Evolutionary conservation across 305 asterid genomes (phyloP), one percentile per base, ranked within the genome.

Genomic region (Fraxinus platypoda): DNA sequence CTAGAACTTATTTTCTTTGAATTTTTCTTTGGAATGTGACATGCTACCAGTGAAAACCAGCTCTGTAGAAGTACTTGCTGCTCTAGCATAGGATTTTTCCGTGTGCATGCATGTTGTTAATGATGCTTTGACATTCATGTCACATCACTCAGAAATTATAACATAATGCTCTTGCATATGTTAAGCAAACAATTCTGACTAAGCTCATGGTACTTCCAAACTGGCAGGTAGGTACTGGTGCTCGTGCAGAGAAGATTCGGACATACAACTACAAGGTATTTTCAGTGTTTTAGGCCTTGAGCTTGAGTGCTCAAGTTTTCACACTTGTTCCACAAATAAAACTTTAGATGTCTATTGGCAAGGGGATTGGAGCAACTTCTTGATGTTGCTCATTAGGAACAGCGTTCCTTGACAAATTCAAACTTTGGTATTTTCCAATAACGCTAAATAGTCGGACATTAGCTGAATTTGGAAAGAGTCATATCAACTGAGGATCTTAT

Each of bases 181-280:
- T 82, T 71, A 23, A n/a, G 72, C 30, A 23, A 28, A 62, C 71
- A 64, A 76, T 68, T 74, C 38, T 78, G 74, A 80, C 70, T 82
- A 80, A 76, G 76, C 87, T 79, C 78, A 13, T 4, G 35, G 85
- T 66, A 46, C 78, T 78, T 80, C 15, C 26, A 37, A 70, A 76
- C 76, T 88, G 90, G 79, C 93, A 95, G 99, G 99, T 95, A 19
- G 99, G 99, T 81, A 93, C 96, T 59, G 99, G 99, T 77, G 95
- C 99, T 86, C 97, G 99, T 76, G 79, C 98, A 79, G 99, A 95
- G 84, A 95, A 95, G 89, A 95, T 95, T 81, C 90, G 99, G 81
- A 95, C 98, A n/a, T 94, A 94, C 92, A 95, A 95, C 91, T 95
- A 85, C 81, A 95, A 95, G 99, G 99, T 95, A 88, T 26, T 80